Percentiles rank a stretch among this genome's conserved stretches.
Evolutionary conservation across 306 rosid species (phyloP).

Genomic region (Cicer pinnatifidum): DNA sequence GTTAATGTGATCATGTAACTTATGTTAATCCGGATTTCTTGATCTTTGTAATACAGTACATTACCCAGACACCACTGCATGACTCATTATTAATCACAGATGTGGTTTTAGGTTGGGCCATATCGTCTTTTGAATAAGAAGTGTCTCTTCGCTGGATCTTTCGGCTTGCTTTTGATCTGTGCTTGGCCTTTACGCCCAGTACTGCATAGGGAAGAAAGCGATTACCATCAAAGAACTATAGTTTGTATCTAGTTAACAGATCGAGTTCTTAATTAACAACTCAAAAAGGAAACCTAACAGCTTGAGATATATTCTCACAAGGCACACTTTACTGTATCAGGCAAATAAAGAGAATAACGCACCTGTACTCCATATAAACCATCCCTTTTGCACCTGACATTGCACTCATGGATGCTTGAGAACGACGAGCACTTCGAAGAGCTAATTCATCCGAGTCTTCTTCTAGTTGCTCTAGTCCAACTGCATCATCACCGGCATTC

Average conservation of each 20-base stretch:
- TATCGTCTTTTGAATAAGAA: constrained; percentile 66
- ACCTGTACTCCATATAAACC: constrained; percentile 97
- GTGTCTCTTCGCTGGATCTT: constrained; percentile 89
- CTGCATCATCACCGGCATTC: constrained; percentile 88
- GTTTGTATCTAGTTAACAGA: constrained; percentile 1
- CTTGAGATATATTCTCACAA: constrained; percentile 26
- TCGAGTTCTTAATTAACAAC: constrained; percentile 28
- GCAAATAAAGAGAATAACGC: constrained; percentile 23
- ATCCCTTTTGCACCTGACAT: constrained; percentile 96
- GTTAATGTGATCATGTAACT: neutral
- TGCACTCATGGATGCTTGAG: constrained; percentile 79
- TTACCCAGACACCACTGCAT: neutral
- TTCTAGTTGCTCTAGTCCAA: constrained; percentile 89
- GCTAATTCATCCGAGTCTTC: constrained; percentile 92
- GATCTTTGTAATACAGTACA: constrained; percentile 15
- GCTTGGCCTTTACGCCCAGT: constrained; percentile 67
- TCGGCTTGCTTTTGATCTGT: constrained; percentile 83
- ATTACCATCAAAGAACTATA: constrained; percentile 19
- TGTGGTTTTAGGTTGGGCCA: constrained; percentile 44
- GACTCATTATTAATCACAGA: constrained; percentile 33
- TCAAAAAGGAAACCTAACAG: constrained; percentile 12
- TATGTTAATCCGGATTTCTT: constrained; percentile 1
- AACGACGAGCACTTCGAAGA: constrained; percentile 69
- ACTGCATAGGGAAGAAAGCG: constrained; percentile 49
- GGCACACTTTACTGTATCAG: constrained; percentile 1